phyloP scores from a whole-genome alignment of 1,284 basidiomycete species.

The Puccinia novopanici region DNA sequence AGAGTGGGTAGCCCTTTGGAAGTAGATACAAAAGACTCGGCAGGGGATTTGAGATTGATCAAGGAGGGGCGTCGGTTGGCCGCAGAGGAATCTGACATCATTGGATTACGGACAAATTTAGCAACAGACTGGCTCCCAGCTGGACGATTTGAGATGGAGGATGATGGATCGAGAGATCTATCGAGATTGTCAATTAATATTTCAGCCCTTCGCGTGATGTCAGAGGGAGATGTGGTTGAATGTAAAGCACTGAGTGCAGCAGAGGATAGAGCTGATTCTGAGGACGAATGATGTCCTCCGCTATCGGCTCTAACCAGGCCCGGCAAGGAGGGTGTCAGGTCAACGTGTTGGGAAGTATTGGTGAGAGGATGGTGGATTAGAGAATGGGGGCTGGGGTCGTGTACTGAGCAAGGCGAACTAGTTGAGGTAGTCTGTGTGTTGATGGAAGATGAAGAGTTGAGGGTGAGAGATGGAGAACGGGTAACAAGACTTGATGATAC shows the following conservation, averaged over 20 bases:
- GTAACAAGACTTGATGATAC: conserved; percentile 7
- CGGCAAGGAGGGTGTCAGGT: background rate
- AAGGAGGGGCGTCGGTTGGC: conserved; percentile 23
- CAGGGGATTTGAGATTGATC: conserved; percentile 23
- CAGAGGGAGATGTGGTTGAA: background rate
- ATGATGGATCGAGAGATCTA: background rate
- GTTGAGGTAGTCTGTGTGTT: conserved; percentile 20
- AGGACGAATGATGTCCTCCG: conserved; percentile 54
- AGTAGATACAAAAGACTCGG: conserved; percentile 17
- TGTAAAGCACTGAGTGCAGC: background rate
- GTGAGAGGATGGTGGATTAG: background rate
- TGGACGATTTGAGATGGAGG: background rate
- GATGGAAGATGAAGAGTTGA: conserved; percentile 27
- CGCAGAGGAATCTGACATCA: background rate
- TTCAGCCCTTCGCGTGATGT: background rate
- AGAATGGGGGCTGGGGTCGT: background rate
- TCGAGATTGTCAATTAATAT: background rate
- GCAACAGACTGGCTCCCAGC: background rate
- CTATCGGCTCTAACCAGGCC: conserved; percentile 53
- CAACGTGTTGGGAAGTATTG: background rate
- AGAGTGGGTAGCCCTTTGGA: conserved; percentile 38
- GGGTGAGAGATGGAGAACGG: conserved; percentile 16
- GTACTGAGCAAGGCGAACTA: background rate
- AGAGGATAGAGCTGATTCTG: conserved; percentile 42
- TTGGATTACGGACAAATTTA: conserved; percentile 13